Percentiles rank a stretch among this genome's conserved stretches.
Conservation (phyloP, 208 protist genomes). For the Kentomonas sorsogonicus region DNA sequence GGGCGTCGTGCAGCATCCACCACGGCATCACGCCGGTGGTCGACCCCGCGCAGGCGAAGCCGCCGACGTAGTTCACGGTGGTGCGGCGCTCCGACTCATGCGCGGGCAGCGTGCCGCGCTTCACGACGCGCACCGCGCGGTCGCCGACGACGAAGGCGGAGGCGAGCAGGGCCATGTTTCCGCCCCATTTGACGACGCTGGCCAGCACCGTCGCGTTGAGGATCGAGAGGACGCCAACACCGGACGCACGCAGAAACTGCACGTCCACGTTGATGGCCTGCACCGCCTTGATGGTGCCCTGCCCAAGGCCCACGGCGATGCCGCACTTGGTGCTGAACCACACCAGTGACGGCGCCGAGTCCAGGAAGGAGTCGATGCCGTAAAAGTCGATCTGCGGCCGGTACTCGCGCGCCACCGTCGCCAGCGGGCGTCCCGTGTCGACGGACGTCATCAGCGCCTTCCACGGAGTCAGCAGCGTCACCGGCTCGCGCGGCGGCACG, state of each 20-base stretch:
- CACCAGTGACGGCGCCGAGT: constrained; percentile 61
- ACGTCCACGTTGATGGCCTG: constrained; percentile 78
- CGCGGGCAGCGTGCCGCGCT: constrained; percentile 37
- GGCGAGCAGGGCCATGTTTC: constrained; percentile 60
- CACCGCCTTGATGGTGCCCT: constrained; percentile 55
- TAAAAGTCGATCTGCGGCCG: constrained; percentile 74
- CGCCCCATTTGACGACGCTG: constrained; percentile 80
- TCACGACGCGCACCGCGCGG: constrained; percentile 36
- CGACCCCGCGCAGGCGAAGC: constrained; percentile 61
- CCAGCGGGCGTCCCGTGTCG: constrained; percentile 55
- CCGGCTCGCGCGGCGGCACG: background rate
- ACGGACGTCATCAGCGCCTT: constrained; percentile 55
- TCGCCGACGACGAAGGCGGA: constrained; percentile 73
- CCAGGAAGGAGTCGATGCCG: constrained; percentile 73
- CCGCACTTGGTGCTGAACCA: constrained; percentile 84
- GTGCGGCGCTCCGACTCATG: constrained; percentile 62
- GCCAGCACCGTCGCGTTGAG: constrained; percentile 80
- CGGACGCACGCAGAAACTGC: constrained; percentile 75
- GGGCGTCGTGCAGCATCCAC: constrained; percentile 75
- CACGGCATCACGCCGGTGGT: constrained; percentile 79
- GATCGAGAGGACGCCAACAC: constrained; percentile 72
- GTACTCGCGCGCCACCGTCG: constrained; percentile 68
- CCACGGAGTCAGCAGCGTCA: constrained; percentile 37
- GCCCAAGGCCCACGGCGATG: constrained; percentile 67
- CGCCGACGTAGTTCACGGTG: constrained; percentile 67